phyloP scores from a whole-genome alignment of 768 basidiomycete genomes.

The Hydnum rufescens region DNA sequence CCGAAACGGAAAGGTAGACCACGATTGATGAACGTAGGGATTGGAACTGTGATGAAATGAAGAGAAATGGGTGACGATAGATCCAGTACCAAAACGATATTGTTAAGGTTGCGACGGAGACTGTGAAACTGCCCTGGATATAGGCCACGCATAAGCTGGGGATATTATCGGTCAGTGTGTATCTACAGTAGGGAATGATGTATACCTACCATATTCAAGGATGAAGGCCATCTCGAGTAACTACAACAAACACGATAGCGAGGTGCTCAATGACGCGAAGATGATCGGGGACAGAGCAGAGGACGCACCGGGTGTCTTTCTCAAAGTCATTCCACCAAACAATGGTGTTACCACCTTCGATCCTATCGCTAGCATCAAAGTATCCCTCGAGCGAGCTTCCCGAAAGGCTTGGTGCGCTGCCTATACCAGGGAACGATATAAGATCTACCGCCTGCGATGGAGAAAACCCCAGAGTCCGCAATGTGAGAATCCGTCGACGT shows the following conservation, averaged over 20 bases:
- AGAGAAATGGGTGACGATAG: slow-evolving; percentile 42
- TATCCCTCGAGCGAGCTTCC: slow-evolving; percentile 33
- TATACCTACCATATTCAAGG: slow-evolving; percentile 28
- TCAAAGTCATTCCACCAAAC: slow-evolving; percentile 86
- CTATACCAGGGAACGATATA: slow-evolving; percentile 43
- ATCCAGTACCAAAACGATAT: slow-evolving; percentile 65
- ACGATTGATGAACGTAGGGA: slow-evolving; percentile 52
- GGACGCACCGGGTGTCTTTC: slow-evolving; percentile 55
- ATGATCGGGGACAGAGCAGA: slow-evolving; percentile 12
- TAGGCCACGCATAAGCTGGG: slow-evolving; percentile 51
- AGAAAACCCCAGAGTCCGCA: slow-evolving; percentile 42
- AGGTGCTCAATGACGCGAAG: slow-evolving; percentile 8
- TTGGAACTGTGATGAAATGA: slow-evolving; percentile 39
- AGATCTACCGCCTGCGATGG: slow-evolving; percentile 50
- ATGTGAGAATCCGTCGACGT: slow-evolving; percentile 33
- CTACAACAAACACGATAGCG: slow-evolving; percentile 15
- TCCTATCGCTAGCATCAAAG: slow-evolving; percentile 80
- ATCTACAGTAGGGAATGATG: not conserved
- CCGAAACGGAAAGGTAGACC: slow-evolving; percentile 70
- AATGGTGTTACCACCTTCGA: slow-evolving; percentile 54
- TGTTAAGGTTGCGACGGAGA: slow-evolving; percentile 64
- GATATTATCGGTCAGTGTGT: slow-evolving; percentile 2
- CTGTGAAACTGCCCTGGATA: slow-evolving; percentile 63
- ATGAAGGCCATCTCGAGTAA: slow-evolving; percentile 33
- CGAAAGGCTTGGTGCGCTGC: slow-evolving; percentile 19